These are phyloP conservation scores for Mycosarcoma maydis DNA, from an alignment of 1,284 basidiomycete species.

Conservation along the genomic window DNA sequence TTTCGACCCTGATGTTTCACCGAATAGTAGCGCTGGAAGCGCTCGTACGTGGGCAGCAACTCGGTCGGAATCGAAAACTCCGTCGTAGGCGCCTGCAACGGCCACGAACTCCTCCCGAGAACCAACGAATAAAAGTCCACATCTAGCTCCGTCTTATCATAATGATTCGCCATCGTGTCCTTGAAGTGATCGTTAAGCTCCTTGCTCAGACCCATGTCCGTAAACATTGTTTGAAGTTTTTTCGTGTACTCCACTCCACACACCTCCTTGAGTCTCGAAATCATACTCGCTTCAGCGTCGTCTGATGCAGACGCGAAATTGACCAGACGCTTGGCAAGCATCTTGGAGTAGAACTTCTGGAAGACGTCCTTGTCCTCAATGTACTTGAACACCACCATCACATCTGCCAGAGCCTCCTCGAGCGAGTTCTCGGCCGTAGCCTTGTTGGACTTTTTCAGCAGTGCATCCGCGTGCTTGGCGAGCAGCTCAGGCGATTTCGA, in stretches of 20 bases:
- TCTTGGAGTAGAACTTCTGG: conserved; percentile 98
- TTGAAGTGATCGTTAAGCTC: conserved; percentile 97
- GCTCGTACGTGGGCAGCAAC: conserved; percentile 85
- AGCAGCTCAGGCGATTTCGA: conserved; percentile 89
- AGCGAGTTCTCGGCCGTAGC: conserved; percentile 85
- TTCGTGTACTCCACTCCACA: conserved; percentile 99
- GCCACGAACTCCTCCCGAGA: conserved; percentile 96
- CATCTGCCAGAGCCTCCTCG: conserved; percentile 87
- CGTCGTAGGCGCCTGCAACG: conserved; percentile 81
- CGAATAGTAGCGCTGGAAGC: conserved; percentile 92
- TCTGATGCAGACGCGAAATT: conserved; percentile 92
- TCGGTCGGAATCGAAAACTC: conserved; percentile 90
- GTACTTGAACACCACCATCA: conserved; percentile 98
- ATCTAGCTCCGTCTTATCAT: conserved; percentile 67
- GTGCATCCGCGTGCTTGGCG: conserved; percentile 89
- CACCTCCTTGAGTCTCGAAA: conserved; percentile 96
- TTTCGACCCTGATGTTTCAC: conserved; percentile 94
- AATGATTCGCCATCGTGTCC: conserved; percentile 86
- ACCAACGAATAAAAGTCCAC: conserved; percentile 94
- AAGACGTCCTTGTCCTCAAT: conserved; percentile 99
- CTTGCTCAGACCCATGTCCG: conserved; percentile 94
- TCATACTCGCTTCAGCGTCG: conserved; percentile 97
- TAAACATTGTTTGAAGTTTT: conserved; percentile 98
- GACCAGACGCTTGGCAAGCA: conserved; percentile 93
- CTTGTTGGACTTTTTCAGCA: conserved; percentile 95